Evolutionary conservation across 306 rosid genomes (phyloP).

Genomic region (Luffa aegyptiaca): DNA sequence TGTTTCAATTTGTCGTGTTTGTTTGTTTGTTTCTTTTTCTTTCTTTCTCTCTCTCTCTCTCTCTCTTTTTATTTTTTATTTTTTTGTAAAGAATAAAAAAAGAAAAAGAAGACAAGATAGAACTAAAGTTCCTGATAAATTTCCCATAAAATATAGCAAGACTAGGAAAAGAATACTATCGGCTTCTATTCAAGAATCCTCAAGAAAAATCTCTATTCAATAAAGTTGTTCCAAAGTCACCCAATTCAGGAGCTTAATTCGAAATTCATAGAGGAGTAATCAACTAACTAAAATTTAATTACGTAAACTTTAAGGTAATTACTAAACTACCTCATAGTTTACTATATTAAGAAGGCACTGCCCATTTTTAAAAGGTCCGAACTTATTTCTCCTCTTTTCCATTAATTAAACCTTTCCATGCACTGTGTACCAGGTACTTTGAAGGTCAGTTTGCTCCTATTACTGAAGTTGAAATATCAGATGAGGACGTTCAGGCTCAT

Average conservation of each 20-base stretch:
- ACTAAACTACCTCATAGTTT: not conserved
- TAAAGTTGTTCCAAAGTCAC: not conserved
- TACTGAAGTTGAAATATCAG: slow-evolving; percentile 57
- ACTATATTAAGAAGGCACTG: not conserved
- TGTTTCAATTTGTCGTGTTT: no score
- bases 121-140: not conserved
- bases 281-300: not conserved
- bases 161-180: not conserved
- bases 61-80: no score
- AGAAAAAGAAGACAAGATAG: not conserved
- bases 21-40: not conserved
- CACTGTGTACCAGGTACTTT: slow-evolving; percentile 51
- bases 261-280: not conserved
- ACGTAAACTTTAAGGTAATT: not conserved
- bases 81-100: not conserved
- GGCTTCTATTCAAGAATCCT: not conserved
- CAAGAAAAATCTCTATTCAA: not conserved
- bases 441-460: slow-evolving; percentile 81
- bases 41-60: not conserved
- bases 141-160: not conserved
- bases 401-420: not conserved
- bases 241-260: not conserved
- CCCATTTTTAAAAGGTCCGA: not conserved
- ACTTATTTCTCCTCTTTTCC: not conserved
- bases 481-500: slow-evolving; percentile 26